These are phyloP conservation scores for Claviceps spartinae DNA, from an alignment of 2,329 filamentous ascomycete species.

Conservation along the genomic window DNA sequence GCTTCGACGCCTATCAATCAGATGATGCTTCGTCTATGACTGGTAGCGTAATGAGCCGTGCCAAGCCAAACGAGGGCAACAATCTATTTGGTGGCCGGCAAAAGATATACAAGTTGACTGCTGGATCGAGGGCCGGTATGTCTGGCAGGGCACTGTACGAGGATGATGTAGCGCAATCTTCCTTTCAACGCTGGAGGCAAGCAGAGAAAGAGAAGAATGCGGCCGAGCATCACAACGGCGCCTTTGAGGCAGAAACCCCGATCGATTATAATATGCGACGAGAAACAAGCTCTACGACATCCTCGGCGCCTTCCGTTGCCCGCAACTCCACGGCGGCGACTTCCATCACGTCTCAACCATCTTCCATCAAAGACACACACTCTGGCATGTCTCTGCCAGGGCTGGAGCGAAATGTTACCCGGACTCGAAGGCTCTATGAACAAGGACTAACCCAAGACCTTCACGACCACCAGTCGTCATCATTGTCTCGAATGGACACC, in stretches of 20 bases:
- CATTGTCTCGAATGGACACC: conserved; percentile 67
- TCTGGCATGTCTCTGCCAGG: conserved; percentile 26
- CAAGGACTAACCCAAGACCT: conserved; percentile 67
- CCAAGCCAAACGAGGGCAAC: conserved; percentile 78
- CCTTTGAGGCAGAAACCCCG: conserved; percentile 32
- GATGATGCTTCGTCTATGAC: conserved; percentile 57
- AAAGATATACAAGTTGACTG: conserved; percentile 81
- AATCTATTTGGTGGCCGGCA: conserved; percentile 88
- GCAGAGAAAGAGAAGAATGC: conserved; percentile 43
- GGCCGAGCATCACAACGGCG: conserved; percentile 20
- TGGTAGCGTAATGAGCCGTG: conserved; percentile 68
- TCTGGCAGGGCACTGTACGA: conserved; percentile 66
- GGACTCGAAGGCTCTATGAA: conserved; percentile 68
- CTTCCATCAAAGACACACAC: conserved; percentile 35
- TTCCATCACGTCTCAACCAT: conserved; percentile 54
- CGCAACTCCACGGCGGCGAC: conserved; percentile 80
- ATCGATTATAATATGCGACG: conserved; percentile 59
- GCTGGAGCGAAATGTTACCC: conserved; percentile 52
- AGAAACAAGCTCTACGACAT: conserved; percentile 77
- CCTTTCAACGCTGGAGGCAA: conserved; percentile 65
- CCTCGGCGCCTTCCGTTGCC: conserved; percentile 50
- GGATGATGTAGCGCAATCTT: conserved; percentile 69
- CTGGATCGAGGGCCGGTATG: conserved; percentile 39
- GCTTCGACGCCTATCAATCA: conserved; percentile 50
- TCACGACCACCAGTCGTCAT: conserved; percentile 66